phyloP scores from a whole-genome alignment of 768 basidiomycete species.

The Boletus rubroflammeus region DNA sequence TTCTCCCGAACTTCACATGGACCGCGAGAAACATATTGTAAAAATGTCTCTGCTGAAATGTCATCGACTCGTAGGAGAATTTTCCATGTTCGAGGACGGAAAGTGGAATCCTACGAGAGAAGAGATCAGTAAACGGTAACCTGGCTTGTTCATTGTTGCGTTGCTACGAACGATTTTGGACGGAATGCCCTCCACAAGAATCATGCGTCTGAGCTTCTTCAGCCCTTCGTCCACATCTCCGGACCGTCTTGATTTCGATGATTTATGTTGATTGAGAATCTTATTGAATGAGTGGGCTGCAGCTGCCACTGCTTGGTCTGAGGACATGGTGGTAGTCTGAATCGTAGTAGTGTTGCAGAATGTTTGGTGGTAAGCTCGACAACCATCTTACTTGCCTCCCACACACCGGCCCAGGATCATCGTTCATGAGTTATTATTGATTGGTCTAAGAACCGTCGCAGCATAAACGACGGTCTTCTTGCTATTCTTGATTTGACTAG shows the following conservation, averaged over 20 bases:
- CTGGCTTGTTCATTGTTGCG: background rate
- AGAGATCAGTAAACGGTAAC: conserved; percentile 2
- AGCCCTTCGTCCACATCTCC: conserved; percentile 74
- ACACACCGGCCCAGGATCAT: background rate
- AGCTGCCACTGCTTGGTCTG: conserved; percentile 29
- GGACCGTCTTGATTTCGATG: conserved; percentile 60
- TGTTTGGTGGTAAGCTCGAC: conserved; percentile 5
- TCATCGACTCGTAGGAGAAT: conserved; percentile 82
- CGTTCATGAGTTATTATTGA: conserved; percentile 2
- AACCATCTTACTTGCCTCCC: background rate
- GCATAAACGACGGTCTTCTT: background rate
- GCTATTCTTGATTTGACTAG: background rate
- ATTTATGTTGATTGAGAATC: conserved; percentile 67
- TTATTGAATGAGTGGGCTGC: conserved; percentile 79
- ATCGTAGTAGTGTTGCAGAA: background rate
- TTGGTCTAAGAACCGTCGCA: background rate
- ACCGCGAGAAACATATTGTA: conserved; percentile 76
- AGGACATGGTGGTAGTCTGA: conserved; percentile 17
- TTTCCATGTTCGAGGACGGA: conserved; percentile 94
- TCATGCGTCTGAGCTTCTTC: conserved; percentile 83
- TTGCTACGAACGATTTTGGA: conserved; percentile 58
- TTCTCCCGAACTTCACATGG: conserved; percentile 88
- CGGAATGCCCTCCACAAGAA: conserved; percentile 89
- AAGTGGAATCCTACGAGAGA: conserved; percentile 60
- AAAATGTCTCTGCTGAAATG: conserved; percentile 69